Base-by-base conservation (phyloP, 441 rosid species). In the Biscutella laevigata region DNA sequence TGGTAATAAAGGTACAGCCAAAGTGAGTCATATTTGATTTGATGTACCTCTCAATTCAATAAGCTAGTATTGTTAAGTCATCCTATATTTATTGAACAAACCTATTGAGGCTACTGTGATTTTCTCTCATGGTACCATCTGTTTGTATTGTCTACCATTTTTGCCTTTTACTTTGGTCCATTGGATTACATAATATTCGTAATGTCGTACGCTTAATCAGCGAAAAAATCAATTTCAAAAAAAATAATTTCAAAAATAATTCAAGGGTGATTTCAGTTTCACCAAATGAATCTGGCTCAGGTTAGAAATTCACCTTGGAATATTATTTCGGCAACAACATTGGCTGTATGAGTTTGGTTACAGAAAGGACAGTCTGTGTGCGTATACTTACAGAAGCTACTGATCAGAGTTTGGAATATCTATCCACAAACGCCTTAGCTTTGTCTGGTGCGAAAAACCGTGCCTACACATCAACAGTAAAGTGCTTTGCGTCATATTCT, bases 391-490 rank as follows among this genome's bases (percentile, higher is more conserved):
- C 51, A 66, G n/a, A 45, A 38, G 14, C 27, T 14, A 33, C 24
- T 3, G 16, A 16, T 86, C 72, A 78, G 22, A 51, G 52, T 65
- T 83, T 78, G 29, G 94, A 74, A 68, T 79, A 91, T 34, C 87
- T 86, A 71, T 83, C 90, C 13, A 91, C 98, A 28, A 91, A 72
- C 14, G 80, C 80, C 74, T 84, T 91, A 44, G 83, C 96, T 65
- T 77, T 84, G 74, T 81, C 83, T 1, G 95, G 96, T 26, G 98
- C 98, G 25, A 81, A 83, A 71, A 84, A 87, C 7, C 96, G 84
- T 11, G 98, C 98, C 98, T 87, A 73, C 62, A 67, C 53, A 71
- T 26, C n/a, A 45, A 38, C 8, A 66, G 25, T 37, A 37, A 3
- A 24, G 19, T 13, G 56, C 11, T 38, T 38, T 34, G 42, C 15